Evolutionary conservation across 2,329 filamentous ascomycete species (phyloP), one percentile per base, ranked within the genome.

Genomic region (Diaporthe nobilis): DNA sequence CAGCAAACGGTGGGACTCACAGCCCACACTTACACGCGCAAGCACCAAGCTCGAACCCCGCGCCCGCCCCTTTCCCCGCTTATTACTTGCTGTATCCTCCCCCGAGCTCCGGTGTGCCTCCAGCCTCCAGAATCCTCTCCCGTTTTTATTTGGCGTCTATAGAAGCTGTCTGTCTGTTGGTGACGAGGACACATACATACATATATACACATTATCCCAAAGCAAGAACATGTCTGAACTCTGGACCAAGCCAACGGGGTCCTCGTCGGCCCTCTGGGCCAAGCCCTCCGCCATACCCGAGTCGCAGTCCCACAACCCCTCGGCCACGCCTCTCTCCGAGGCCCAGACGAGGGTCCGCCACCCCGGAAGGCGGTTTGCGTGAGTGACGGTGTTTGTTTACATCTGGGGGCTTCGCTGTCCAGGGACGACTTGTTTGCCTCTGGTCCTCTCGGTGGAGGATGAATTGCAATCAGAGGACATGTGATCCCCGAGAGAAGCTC

Each of bases 141-240:
- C 5, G 15, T 28, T 42, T n/a, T 53, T 28, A 49, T 37, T 58
- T 39, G 22, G n/a, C 22, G 31, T 20, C 58, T 34, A 1, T 8
- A n/a, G 6, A 39, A 13, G 20, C 28, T 44, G 49, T 22, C 63
- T 60, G 55, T 12, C 72, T 53, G 13, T 17, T n/a, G 10, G 42
- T 60, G 22, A 53, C 31, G 37, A 74, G 22, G 34, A 57, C 13
- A 60, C 17, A 68, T 39, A 47, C 12, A n/a, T 28, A 61, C 25
- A 53, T 9, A 15, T 8, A 68, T 28, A 25, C 20, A 53, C 20
- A 34, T n/a, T 17, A n/a, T 28, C 20, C 34, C 34, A 55, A 15
- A 39, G 17, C 47, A 25, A 49, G 47, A 53, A 28, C 31, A 77
- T 79, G 77, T 77, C 77, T 49, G 77, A 79, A 44, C 78, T 79